These are phyloP conservation scores for Ensete glaucum DNA, from an alignment of 176 grass and related monocot genomes.

Conservation along the genomic window DNA sequence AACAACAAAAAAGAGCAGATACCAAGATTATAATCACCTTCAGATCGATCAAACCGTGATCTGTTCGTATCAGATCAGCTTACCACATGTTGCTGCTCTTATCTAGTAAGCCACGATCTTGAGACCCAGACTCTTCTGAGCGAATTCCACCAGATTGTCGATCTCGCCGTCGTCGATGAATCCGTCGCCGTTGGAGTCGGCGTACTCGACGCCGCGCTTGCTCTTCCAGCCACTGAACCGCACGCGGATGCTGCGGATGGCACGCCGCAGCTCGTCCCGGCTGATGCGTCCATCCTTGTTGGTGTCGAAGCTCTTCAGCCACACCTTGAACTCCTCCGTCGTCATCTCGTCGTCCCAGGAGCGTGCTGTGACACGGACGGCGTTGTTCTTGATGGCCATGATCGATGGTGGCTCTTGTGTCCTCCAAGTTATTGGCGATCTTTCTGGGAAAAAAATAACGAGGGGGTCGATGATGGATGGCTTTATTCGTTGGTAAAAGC, in stretches of 20 bases:
- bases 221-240: slow-evolving; percentile 31
- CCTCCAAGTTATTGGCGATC: too few relatives aligned
- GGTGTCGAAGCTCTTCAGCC: slow-evolving; percentile 61
- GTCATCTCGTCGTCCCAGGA: slow-evolving; percentile 68
- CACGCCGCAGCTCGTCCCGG: slow-evolving; percentile 37
- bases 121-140: slow-evolving; percentile 41
- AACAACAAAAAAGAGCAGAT: too few relatives aligned
- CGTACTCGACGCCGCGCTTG: slow-evolving; percentile 15
- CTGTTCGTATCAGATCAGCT: too few relatives aligned
- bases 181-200: slow-evolving; percentile 36
- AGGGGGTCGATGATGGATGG: too few relatives aligned
- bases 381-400: slow-evolving; percentile 41
- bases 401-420: too few relatives aligned
- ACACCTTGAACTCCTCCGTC: slow-evolving; percentile 79
- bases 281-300: slow-evolving; percentile 56
- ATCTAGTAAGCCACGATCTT: slow-evolving; percentile 15
- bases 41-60: too few relatives aligned
- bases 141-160: slow-evolving; percentile 44
- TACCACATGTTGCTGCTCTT: too few relatives aligned
- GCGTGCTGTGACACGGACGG: not conserved
- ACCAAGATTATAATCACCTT: too few relatives aligned
- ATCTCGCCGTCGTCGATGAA: slow-evolving; percentile 44
- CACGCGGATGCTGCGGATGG: slow-evolving; percentile 31
- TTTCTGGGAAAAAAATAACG: too few relatives aligned
- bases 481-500: too few relatives aligned